A percentile compares a stretch with the other conserved stretches of the same genome.
Evolutionary conservation across 495 filamentous ascomycete species (phyloP).

Genomic region (Aspergillus panamensis): DNA sequence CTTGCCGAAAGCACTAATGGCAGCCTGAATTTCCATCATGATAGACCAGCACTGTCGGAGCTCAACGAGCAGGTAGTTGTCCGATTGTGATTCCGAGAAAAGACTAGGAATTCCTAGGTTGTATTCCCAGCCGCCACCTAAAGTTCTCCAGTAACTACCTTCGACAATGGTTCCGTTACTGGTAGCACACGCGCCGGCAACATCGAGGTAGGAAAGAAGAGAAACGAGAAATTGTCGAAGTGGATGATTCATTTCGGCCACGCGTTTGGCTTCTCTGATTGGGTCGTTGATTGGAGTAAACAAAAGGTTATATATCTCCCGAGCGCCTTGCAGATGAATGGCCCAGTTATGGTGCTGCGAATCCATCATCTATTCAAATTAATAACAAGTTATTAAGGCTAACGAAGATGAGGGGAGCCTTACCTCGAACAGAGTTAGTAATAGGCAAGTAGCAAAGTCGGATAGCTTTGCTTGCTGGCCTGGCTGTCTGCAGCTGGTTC

Average conservation of each 20-base stretch:
- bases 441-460: conserved; percentile 40
- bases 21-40: conserved; percentile 42
- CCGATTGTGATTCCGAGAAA: conserved; percentile 20
- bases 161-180: conserved; percentile 39
- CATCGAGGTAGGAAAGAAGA: conserved; percentile 41
- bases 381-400: neutral
- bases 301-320: conserved; percentile 40
- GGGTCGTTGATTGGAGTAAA: conserved; percentile 32
- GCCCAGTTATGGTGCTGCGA: conserved; percentile 43
- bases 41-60: conserved; percentile 36
- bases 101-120: conserved; percentile 38
- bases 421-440: conserved; percentile 43
- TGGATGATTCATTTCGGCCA: conserved; percentile 37
- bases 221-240: conserved; percentile 40
- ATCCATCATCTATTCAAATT: conserved; percentile 39
- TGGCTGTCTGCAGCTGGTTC: conserved; percentile 29
- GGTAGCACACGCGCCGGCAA: conserved; percentile 41
- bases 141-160: conserved; percentile 40
- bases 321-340: conserved; percentile 41
- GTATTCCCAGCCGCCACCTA: conserved; percentile 42
- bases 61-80: conserved; percentile 31
- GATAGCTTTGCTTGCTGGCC: conserved; percentile 30
- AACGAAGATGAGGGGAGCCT: neutral
- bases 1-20: conserved; percentile 37
- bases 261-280: conserved; percentile 29